Base-by-base conservation (phyloP, 1,139 yeast species). In the Kluyveromyces marxianus region DNA sequence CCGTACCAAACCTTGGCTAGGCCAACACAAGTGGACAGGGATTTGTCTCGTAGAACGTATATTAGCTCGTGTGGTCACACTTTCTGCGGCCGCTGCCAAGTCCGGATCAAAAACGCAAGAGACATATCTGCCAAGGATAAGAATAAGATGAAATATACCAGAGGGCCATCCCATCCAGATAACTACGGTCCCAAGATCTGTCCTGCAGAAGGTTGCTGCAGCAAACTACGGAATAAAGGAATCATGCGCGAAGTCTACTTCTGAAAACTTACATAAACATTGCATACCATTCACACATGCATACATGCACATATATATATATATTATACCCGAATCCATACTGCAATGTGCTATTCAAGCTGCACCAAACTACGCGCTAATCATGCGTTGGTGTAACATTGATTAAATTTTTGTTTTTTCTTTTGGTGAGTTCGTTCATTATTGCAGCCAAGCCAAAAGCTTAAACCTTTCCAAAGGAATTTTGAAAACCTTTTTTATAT, bases 21-120 rank as follows among this genome's bases (percentile, higher is more conserved):
- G 33, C 67, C 81, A 10, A 73, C 83, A 0, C 72, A 69, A 6
- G 70, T 70, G 1, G 95, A 86, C 56, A 60, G 69, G 32, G 82
- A 76, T 44, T 67, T 86, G 32, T 81, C 92, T 1, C 79, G 74
- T 57, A 72, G 92, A 50, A 76, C 84, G 4, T 88, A 83, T 59
- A 74, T 76, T 29, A 75, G 90, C 0, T 59, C 61, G 8, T 89
- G 97, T 68, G 96, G 96, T 0, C 97, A 89, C 67, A 75, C 82
- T 1, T 89, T 77, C 60, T 89, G 97, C 64, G 96, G 96, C 2
- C 67, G 92, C 44, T 89, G 96, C 67, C 85, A 83, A 24, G 56
- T 55, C 30, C 48, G 68, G 36, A 57, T 63, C 4, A 55, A 57
- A 37, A 56, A 56, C 46, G 65, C 66, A 2, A 53, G 56, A 45